Base-by-base conservation (phyloP, 2,329 filamentous ascomycete genomes). In the Colletotrichum tabaci region DNA sequence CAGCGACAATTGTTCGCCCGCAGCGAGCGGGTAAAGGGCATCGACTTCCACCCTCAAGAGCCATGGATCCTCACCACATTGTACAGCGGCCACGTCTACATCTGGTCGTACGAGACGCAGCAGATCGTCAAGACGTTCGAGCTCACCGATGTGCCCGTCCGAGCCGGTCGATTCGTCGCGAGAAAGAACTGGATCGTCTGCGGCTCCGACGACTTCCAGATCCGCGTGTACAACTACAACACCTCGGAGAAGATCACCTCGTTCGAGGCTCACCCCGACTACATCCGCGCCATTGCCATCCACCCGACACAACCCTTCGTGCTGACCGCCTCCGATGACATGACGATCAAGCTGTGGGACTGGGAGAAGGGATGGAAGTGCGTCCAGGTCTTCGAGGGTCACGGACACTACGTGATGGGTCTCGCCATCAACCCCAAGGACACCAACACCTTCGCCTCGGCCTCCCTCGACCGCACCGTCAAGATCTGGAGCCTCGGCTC, bases 281-380 rank as follows among this genome's bases (percentile, higher is more conserved):
- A 99, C 80, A 98, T 99, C 81, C 94, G 96, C 78, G 95, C 96
- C 61, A 98, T 99, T 77, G 94, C 92, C 74, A 94, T 99, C 47
- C 96, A 99, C 82, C 96, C 96, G 8, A 95, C 95, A 55, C 95
- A 98, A 80, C 95, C 96, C 1, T 98, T 98, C 79, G 94, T 98
- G 64, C 88, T 99, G 72, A 99, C 96, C 66, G 96, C 96, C 74
- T 96, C 94, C 74, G 95, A 98, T 92, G 95, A 98, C 81, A 97
- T 98, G 95, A 98, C 95, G 68, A 98, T 98, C 81, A 98, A 96
- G 88, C 88, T 98, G 61, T 99, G 96, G 95, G 95, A 99, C 82
- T 99, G 96, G 96, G 96, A 99, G 78, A 97, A 96, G 83, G 91
- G 91, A 76, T 99, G 96, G 96, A 98, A 98, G 83, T 98, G 96